phyloP scores from a whole-genome alignment of 2,329 filamentous ascomycete genomes.

The Mollisia scopiformis region DNA sequence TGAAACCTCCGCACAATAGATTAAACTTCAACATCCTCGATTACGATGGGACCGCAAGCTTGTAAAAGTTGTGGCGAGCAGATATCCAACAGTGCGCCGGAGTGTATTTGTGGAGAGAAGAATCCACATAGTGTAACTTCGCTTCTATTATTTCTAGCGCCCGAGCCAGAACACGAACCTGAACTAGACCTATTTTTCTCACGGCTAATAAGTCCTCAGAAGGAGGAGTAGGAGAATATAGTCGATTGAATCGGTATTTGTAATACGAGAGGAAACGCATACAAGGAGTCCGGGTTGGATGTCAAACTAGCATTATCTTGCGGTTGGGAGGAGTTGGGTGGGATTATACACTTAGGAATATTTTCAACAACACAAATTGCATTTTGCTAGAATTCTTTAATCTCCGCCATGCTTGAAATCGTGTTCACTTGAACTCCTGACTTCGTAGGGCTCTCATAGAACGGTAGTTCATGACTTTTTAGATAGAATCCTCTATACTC shows the following conservation, averaged over 20 bases:
- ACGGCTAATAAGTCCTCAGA: not conserved
- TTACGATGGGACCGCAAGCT: not conserved
- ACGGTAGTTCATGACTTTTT: slow-evolving; percentile 10
- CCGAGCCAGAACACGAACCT: not conserved
- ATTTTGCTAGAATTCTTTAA: slow-evolving; percentile 5
- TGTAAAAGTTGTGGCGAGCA: not conserved
- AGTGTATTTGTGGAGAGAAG: not conserved
- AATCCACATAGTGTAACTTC: slow-evolving; percentile 2
- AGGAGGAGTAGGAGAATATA: not conserved
- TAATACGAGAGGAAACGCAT: not conserved
- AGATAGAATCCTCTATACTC: slow-evolving; percentile 10
- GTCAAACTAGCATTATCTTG: not conserved
- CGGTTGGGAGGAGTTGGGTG: not conserved
- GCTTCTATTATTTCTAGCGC: not conserved
- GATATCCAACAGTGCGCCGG: not conserved
- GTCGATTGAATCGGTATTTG: not conserved
- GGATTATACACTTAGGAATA: slow-evolving; percentile 1
- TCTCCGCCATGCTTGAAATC: slow-evolving; percentile 1
- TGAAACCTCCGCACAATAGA: no score
- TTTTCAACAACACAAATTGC: not conserved
- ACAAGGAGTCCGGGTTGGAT: not conserved
- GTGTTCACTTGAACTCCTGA: slow-evolving; percentile 8
- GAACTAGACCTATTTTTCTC: not conserved
- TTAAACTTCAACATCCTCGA: no score
- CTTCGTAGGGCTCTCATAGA: slow-evolving; percentile 5